Base-by-base conservation (phyloP, 2,329 filamentous ascomycete species). In the Cladosporium halotolerans region DNA sequence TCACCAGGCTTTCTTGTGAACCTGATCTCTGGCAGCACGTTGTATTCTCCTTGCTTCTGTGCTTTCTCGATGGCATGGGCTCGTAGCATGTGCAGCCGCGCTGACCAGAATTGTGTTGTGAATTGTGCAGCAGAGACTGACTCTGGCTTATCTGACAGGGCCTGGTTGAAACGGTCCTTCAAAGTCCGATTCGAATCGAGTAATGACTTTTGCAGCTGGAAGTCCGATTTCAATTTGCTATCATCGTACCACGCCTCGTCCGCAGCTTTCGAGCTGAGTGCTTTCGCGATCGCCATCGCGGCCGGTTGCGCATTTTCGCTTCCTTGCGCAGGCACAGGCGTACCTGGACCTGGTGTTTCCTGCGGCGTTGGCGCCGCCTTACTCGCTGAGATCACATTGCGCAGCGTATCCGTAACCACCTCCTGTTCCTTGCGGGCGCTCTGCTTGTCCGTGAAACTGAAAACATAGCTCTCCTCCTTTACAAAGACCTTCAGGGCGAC, bases 401-500 rank as follows among this genome's bases (percentile, higher is more conserved):
- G 90, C 50, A 99, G 78, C 10, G 86, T 75, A 65, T 92, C 88
- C 65, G 91, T 95, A 66, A 96, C 82, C 3, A 81, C 79, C 64
- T 93, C 89, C 53, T 93, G 91, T 71, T 99, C 90, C 32, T 81
- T 76, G 59, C 92, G 84, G 43, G 92, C 88, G 60, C 87, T 81
- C 18, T 79, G 74, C 10, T 81, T 71, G 2, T 89, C 89, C 55
- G 89, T 95, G 73, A 99, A 97, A 59, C 88, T 85, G 70, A 99
- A 96, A 45, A 92, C 82, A 67, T 95, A 89, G 52, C 84, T 81
- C 43, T 84, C 79, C 14, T 88, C 75, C 46, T 90, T 86, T 57
- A 86, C 86, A 62, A 96, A 88, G 52, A 99, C 85, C 70, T 93
- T 96, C 55, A 97, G 80, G 79, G 96, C 96, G 50, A 95, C 90